Evolutionary conservation across 257 asterid species (phyloP), one percentile per base, ranked within the genome.

Genomic region (Fraxinus quadrangulata): DNA sequence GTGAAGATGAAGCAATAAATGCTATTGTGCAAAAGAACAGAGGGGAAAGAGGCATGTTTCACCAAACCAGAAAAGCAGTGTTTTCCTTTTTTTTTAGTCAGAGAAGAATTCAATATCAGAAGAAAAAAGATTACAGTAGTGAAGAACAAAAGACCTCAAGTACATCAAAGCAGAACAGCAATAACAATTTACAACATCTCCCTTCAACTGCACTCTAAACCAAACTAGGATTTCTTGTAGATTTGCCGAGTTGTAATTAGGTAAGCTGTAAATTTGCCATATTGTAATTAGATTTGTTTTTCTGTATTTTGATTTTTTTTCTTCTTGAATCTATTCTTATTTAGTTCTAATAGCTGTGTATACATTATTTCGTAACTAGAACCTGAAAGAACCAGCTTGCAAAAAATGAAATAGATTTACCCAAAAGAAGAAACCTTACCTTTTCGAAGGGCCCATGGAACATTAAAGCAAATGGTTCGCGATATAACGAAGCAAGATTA

Each of bases 401-500:
- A 63, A 4, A 21, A 59, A 59, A 59, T n/a, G 5, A 59, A 59
- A 59, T n/a, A 59, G 13, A 11, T 11, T 24, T 4, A 14, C 36
- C 34, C 11, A 4, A 74, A 77, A 69, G 59, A n/a, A 61, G 73
- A 74, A 33, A 78, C 59, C 37, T 71, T 83, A 92, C 98, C 97
- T 93, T 96, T 85, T 96, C 98, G 81, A 96, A 96, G 39, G 98
- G 68, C 63, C 99, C 99, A 56, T 84, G 96, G 87, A 80, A 93
- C 94, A 96, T 90, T 84, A 96, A 87, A 77, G 87, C 92, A 84
- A 90, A 94, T 79, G 99, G 99, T 76, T 97, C 97, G 70, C 99
- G 97, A 79, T 96, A 96, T 65, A 96, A 79, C 75, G 98, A 90
- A 73, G 99, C 99, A 84, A 96, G 99, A 87, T 92, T 93, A 76